Evolutionary conservation across 805 yeast species (phyloP).

Genomic region (Ogataea minuta): DNA sequence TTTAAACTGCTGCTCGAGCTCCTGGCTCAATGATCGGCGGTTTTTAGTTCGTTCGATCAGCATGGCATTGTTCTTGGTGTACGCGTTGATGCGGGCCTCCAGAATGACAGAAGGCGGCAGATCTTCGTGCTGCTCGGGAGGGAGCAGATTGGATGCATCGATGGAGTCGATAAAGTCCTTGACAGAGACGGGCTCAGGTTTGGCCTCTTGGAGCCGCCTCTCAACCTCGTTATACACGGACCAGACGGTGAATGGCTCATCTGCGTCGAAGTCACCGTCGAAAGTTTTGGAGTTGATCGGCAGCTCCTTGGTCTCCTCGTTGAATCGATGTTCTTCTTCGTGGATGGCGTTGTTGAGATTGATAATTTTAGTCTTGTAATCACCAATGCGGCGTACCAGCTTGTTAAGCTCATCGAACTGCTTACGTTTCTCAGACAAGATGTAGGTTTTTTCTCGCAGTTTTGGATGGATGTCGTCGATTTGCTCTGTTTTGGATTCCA

Average conservation of each 20-base stretch:
- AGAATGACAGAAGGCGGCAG: conserved; percentile 53
- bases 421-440: conserved; percentile 46
- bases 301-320: conserved; percentile 35
- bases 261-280: conserved; percentile 74
- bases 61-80: conserved; percentile 62
- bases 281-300: conserved; percentile 37
- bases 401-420: conserved; percentile 53
- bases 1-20: conserved; percentile 74
- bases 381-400: conserved; percentile 42
- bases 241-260: conserved; percentile 81
- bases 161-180: conserved; percentile 11
- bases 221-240: conserved; percentile 57
- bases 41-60: conserved; percentile 51
- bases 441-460: conserved; percentile 54
- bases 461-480: conserved; percentile 53
- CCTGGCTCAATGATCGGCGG: conserved; percentile 52
- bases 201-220: conserved; percentile 32
- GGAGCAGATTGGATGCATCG: conserved; percentile 12
- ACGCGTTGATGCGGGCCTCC: conserved; percentile 79
- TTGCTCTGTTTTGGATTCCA: conserved; percentile 49
- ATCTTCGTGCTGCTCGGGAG: conserved; percentile 21
- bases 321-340: conserved; percentile 60
- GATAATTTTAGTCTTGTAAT: conserved; percentile 51
- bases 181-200: conserved; percentile 9
- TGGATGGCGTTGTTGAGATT: conserved; percentile 62